Evolutionary conservation across 345 rosid species (phyloP).

Genomic region (Rubroshorea leprosula): DNA sequence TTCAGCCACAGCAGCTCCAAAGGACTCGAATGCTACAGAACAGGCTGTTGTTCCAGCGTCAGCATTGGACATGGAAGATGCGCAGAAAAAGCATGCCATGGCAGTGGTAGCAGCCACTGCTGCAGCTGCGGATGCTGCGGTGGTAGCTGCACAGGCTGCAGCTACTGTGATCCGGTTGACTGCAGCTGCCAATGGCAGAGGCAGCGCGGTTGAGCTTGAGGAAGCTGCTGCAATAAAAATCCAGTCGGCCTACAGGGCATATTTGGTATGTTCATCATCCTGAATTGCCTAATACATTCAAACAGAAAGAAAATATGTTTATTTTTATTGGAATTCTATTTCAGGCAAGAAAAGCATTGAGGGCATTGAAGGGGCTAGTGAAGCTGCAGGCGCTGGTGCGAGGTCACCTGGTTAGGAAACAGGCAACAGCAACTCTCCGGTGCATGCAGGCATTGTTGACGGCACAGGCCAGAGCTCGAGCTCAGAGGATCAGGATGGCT

Average conservation of each 20-base stretch:
- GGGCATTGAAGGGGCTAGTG: slow-evolving; percentile 82
- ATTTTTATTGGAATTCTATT: too few relatives aligned
- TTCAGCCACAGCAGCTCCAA: slow-evolving; percentile 41
- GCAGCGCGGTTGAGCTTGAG: slow-evolving; percentile 33
- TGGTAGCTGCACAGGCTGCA: slow-evolving; percentile 48
- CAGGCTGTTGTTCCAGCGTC: slow-evolving; percentile 17
- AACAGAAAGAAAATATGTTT: too few relatives aligned
- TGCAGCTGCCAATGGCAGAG: slow-evolving; percentile 23
- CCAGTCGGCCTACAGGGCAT: slow-evolving; percentile 71
- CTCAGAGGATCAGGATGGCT: slow-evolving; percentile 50
- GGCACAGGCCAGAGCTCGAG: slow-evolving; percentile 71
- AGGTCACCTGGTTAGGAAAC: slow-evolving; percentile 87
- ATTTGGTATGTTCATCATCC: slow-evolving; percentile 46
- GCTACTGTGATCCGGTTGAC: slow-evolving; percentile 43
- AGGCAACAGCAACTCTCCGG: slow-evolving; percentile 74
- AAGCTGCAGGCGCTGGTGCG: slow-evolving; percentile 87
- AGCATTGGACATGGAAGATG: slow-evolving; percentile 28
- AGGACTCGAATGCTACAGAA: slow-evolving; percentile 32
- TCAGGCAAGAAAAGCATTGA: slow-evolving; percentile 88
- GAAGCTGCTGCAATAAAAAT: slow-evolving; percentile 66
- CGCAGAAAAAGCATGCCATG: slow-evolving; percentile 42
- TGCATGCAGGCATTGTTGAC: slow-evolving; percentile 86
- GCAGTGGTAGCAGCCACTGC: slow-evolving; percentile 26
- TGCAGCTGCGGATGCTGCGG: slow-evolving; percentile 10
- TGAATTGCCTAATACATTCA: not conserved